phyloP scores from a whole-genome alignment of 78 protist species.

The Andalucia godoyi region DNA sequence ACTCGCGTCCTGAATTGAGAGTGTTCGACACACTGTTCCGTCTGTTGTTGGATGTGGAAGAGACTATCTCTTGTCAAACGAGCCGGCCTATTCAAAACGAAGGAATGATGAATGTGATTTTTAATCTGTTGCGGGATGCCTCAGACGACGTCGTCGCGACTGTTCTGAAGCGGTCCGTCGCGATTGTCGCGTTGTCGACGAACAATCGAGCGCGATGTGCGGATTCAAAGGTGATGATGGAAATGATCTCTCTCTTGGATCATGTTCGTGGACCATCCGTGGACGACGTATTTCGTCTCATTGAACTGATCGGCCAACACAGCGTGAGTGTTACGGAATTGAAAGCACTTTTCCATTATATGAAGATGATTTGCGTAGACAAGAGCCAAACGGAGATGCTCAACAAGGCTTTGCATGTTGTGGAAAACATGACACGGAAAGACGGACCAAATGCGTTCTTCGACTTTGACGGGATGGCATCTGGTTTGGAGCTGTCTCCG shows the following conservation, averaged over 20 bases:
- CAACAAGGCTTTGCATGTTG: background rate
- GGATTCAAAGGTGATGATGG: background rate
- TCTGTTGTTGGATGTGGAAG: no score
- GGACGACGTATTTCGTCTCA: background rate
- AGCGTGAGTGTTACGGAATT: constrained; percentile 9
- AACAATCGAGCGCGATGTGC: background rate
- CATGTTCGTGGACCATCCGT: background rate
- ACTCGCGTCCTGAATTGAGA: no score
- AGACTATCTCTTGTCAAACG: no score
- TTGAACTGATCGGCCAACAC: background rate
- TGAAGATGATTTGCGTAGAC: background rate
- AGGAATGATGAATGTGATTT: background rate
- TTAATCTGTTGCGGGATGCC: background rate
- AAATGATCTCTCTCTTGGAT: background rate
- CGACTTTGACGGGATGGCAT: constrained; percentile 13
- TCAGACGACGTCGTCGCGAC: background rate
- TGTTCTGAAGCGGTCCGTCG: background rate
- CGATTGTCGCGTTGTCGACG: background rate
- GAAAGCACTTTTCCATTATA: background rate
- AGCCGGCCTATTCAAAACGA: background rate
- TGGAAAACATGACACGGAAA: background rate
- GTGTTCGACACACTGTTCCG: no score
- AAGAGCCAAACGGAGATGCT: background rate
- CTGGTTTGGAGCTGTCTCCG: constrained; percentile 10
- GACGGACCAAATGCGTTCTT: constrained; percentile 16